Evolutionary conservation across 495 filamentous ascomycete species (phyloP).

Genomic region (Halenospora varia): DNA sequence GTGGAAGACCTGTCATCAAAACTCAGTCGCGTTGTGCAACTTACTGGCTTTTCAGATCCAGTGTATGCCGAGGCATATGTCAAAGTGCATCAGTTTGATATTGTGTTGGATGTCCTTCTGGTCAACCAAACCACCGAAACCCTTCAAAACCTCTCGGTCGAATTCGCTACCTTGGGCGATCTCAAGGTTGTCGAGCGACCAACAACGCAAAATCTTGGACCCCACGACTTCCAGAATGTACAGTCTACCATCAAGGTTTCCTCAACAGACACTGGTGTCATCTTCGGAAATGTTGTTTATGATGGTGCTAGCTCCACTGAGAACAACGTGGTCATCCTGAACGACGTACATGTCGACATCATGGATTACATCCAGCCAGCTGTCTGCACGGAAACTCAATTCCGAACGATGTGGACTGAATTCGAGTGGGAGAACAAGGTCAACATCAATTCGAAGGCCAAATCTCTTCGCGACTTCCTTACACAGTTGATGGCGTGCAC

Average conservation of each 20-base stretch:
- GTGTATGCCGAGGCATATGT: constrained; percentile 99
- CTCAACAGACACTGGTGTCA: constrained; percentile 97
- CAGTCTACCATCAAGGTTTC: constrained; percentile 99
- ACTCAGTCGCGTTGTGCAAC: constrained; percentile 90
- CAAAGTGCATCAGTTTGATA: constrained; percentile 98
- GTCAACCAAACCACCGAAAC: constrained; percentile 98
- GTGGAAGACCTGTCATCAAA: constrained; percentile 89
- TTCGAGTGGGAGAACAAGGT: constrained; percentile 99
- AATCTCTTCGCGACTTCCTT: constrained; percentile 87
- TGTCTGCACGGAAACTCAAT: constrained; percentile 94
- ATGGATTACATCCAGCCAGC: constrained; percentile 99
- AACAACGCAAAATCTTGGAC: constrained; percentile 89
- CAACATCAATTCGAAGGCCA: constrained; percentile 97
- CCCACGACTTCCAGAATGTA: constrained; percentile 95
- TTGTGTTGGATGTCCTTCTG: constrained; percentile 92
- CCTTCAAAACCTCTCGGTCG: constrained; percentile 92
- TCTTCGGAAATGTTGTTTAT: constrained; percentile 99
- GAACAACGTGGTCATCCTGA: constrained; percentile 95
- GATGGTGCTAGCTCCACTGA: constrained; percentile 94
- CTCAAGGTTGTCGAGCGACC: constrained; percentile 97
- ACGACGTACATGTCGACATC: constrained; percentile 98
- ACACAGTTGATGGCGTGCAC: constrained; percentile 94
- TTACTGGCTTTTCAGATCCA: constrained; percentile 97
- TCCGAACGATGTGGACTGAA: constrained; percentile 99
- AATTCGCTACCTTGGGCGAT: constrained; percentile 96